A percentile compares a stretch with the other conserved stretches of the same genome.
Conservation (phyloP, 169 alveolate genomes). For the Besnoitia besnoiti region DNA sequence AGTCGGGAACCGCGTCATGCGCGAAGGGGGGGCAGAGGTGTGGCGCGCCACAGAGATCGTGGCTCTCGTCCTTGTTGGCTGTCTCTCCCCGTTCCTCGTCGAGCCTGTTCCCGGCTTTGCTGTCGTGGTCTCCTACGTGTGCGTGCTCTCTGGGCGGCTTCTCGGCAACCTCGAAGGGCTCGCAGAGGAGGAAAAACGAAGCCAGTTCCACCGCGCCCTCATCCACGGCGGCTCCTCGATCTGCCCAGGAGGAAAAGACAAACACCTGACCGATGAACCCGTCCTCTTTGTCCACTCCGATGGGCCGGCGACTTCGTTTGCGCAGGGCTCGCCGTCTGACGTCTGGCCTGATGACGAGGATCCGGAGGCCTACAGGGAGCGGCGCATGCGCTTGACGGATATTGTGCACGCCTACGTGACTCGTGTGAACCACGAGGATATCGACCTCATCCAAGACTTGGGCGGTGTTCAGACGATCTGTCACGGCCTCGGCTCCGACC, state of each 20-base stretch:
- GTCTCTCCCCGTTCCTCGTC: constrained; percentile 26
- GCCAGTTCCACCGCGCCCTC: not conserved
- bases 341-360: constrained; percentile 49
- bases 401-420: constrained; percentile 69
- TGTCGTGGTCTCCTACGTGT: constrained; percentile 34
- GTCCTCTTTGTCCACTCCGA: constrained; percentile 46
- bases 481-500: constrained; percentile 46
- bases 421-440: constrained; percentile 61
- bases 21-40: constrained; percentile 34
- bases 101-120: constrained; percentile 10
- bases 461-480: constrained; percentile 71
- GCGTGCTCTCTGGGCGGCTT: constrained; percentile 43
- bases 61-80: constrained; percentile 11
- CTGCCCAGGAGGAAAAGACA: constrained; percentile 24
- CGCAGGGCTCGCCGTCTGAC: constrained; percentile 39
- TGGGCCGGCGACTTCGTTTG: constrained; percentile 38
- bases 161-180: constrained; percentile 42
- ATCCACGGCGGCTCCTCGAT: not conserved
- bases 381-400: constrained; percentile 41
- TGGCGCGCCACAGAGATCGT: constrained; percentile 58
- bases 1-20: not conserved
- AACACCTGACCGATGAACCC: not conserved
- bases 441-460: constrained; percentile 46
- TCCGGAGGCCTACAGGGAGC: constrained; percentile 4
- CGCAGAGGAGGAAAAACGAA: not conserved